A percentile compares a stretch with the other conserved stretches of the same genome.
Evolutionary conservation across 768 basidiomycete species (phyloP).

Genomic region (Trametes coccinea): DNA sequence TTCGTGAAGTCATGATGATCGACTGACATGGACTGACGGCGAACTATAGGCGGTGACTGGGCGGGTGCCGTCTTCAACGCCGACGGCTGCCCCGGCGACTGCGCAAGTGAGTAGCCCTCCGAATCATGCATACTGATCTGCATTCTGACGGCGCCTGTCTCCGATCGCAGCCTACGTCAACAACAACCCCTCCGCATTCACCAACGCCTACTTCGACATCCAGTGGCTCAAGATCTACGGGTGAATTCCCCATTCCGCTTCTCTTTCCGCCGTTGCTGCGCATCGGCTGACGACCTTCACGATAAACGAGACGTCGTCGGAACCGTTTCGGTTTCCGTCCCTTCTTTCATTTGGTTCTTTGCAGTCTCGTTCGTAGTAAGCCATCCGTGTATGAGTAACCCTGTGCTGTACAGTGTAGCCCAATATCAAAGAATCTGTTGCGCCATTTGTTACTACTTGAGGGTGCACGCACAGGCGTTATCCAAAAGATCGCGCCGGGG

Average conservation of each 20-base stretch:
- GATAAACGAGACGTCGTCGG: not conserved
- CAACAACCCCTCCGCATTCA: constrained; percentile 66
- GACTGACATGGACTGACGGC: not conserved
- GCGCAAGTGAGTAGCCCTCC: constrained; percentile 44
- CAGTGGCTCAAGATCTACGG: constrained; percentile 27
- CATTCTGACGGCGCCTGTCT: not conserved
- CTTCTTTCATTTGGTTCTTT: not conserved
- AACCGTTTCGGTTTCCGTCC: not conserved
- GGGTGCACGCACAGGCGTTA: too few relatives aligned
- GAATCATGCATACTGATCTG: not conserved
- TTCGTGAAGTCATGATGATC: not conserved
- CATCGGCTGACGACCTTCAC: not conserved
- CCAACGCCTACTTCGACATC: constrained; percentile 71
- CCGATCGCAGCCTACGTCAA: constrained; percentile 54
- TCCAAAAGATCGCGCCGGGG: too few relatives aligned
- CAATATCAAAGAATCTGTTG: not conserved
- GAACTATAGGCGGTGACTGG: constrained; percentile 49
- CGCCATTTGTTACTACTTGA: too few relatives aligned
- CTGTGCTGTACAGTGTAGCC: not conserved
- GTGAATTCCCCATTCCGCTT: constrained; percentile 22
- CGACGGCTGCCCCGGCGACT: constrained; percentile 53
- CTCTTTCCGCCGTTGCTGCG: not conserved
- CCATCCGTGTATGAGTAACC: not conserved
- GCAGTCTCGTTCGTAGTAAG: not conserved
- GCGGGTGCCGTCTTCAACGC: constrained; percentile 48